Base-by-base conservation (phyloP, 495 filamentous ascomycete genomes). In the Neurospora sp. region DNA sequence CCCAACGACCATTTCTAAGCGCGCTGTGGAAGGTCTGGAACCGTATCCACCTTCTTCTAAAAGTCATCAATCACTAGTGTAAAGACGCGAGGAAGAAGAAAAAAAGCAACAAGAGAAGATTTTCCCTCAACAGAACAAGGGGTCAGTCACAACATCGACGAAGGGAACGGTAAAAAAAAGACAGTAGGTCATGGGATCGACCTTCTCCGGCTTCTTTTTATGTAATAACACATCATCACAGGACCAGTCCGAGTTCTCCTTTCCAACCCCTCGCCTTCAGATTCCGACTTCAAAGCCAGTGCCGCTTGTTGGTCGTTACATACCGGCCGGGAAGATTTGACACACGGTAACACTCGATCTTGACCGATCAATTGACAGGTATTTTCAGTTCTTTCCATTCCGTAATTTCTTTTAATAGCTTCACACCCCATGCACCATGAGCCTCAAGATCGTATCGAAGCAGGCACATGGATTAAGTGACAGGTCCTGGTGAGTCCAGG, bases 191-290 rank as follows among this genome's bases (percentile, higher is more conserved):
- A 66, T 66, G 54, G 54, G 54, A 66, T 66, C 54, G 3, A 35
- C 54, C 27, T 35, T 18, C 49, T 35, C 14, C 23, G 27, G 14
- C 54, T 62, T 66, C 12, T 66, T 66, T 66, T 66, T 66, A 66
- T 66, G 54, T 66, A 66, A 66, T 66, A 66, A 66, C 54, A 66
- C 54, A 66, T 66, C 54, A 66, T 66, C 54, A 66, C 54, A 66
- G 14, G 54, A 66, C 54, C 54, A 66, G 54, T 16, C 54, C 54
- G 5, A 27, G 23, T 60, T 27, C 23, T 60, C 20, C 20, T 42
- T 14, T 16, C 16, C 41, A 42, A 39, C 39, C 39, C 39, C 39
- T 39, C 39, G 39, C 37, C 37, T 7, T 16, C 41, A 42, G n/a
- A 60, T 2, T 38, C 20, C 46, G 46, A 54, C 46, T 20, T 27